Evolutionary conservation across 139 green algal genomes (phyloP).

Genomic region (Chlamydomonas eustigma): DNA sequence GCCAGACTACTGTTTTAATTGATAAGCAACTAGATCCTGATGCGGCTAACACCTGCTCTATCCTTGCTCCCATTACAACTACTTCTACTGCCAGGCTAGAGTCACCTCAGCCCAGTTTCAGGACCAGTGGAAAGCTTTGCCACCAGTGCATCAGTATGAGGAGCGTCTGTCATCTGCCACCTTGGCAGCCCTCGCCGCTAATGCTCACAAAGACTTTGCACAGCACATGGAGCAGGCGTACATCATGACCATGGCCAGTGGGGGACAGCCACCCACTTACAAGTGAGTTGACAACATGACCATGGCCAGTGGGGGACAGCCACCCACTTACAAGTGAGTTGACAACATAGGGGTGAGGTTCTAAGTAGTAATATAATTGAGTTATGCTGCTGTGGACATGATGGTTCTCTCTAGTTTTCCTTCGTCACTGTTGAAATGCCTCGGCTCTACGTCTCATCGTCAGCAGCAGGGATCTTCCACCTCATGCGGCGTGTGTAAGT

Average conservation of each 20-base stretch:
- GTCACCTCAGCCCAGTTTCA: conserved; percentile 60
- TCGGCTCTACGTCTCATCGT: too few relatives aligned
- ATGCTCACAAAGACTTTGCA: conserved; percentile 60
- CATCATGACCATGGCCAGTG: conserved; percentile 72
- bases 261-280: conserved; percentile 54
- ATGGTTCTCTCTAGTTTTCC: too few relatives aligned
- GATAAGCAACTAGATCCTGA: too few relatives aligned
- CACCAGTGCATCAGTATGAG: conserved; percentile 24
- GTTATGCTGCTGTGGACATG: too few relatives aligned
- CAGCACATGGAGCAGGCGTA: conserved; percentile 52
- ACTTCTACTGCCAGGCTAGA: not conserved
- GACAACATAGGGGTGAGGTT: conserved; percentile 27
- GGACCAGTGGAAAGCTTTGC: conserved; percentile 59
- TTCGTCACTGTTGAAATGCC: too few relatives aligned
- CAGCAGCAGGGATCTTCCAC: too few relatives aligned
- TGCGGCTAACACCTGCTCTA: too few relatives aligned
- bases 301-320: conserved; percentile 70
- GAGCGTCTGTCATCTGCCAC: conserved; percentile 28
- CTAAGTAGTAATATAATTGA: too few relatives aligned
- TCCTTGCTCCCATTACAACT: not conserved
- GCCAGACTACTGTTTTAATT: too few relatives aligned
- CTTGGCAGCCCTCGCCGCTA: conserved; percentile 44
- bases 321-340: conserved; percentile 54
- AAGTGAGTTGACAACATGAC: conserved; percentile 55
- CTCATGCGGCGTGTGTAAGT: too few relatives aligned